Percentiles rank a stretch among this genome's conserved stretches.
Evolutionary conservation across 1,139 yeast genomes (phyloP).

Genomic region (Arxiozyma bovina): DNA sequence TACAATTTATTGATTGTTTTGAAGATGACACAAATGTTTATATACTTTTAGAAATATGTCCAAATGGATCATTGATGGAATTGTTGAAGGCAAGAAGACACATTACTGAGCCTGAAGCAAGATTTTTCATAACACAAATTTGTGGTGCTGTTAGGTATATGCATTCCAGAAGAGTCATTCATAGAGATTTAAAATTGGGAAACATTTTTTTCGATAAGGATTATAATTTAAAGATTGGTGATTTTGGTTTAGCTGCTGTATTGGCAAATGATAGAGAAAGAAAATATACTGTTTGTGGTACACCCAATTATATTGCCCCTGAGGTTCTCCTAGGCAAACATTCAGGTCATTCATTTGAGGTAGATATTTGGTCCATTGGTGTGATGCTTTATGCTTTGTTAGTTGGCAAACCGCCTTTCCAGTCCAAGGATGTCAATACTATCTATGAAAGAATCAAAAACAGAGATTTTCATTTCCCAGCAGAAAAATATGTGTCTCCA

Average conservation of each 20-base stretch:
- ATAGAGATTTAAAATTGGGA: constrained; percentile 89
- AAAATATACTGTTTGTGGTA: constrained; percentile 91
- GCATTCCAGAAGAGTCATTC: constrained; percentile 90
- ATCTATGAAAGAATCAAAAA: constrained; percentile 87
- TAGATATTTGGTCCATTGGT: constrained; percentile 96
- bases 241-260: constrained; percentile 91
- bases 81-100: constrained; percentile 73
- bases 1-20: constrained; percentile 86
- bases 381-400: constrained; percentile 88
- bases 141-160: constrained; percentile 89
- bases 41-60: constrained; percentile 87
- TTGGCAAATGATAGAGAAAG: constrained; percentile 48
- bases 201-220: constrained; percentile 87
- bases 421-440: constrained; percentile 86
- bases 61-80: constrained; percentile 89
- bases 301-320: constrained; percentile 97
- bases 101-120: constrained; percentile 84
- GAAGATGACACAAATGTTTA: constrained; percentile 93
- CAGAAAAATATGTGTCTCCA: constrained; percentile 55
- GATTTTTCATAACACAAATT: constrained; percentile 83
- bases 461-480: constrained; percentile 76
- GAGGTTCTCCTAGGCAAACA: constrained; percentile 86
- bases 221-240: constrained; percentile 92
- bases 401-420: constrained; percentile 94
- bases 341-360: constrained; percentile 87